Evolutionary conservation across 129 eudicot genomes (phyloP), one percentile per base, ranked within the genome.

Genomic region (Artemisia argyi): DNA sequence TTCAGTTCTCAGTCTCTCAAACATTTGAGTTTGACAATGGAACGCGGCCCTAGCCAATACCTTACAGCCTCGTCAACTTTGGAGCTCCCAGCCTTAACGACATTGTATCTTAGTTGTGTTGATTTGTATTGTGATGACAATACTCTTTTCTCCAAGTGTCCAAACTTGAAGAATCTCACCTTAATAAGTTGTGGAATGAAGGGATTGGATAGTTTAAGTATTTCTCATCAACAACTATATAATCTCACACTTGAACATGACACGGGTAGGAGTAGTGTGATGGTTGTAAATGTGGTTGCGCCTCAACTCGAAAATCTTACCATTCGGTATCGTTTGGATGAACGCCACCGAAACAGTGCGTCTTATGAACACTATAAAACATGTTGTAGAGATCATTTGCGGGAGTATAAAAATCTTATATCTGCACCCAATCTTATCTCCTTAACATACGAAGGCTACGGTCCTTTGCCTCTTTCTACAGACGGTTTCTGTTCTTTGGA

Each of bases 161-260:
- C 49, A 28, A 62, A 48, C 49, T 62, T 73, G 78, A 63, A 19
- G 71, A 62, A 50, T 61, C 78, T 73, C 69, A 50, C 77, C 17
- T 39, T 73, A 15, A 26, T 4, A 2, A 7, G 10, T 8, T 73
- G 77, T 47, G 7, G 11, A 26, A 48, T 15, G 8, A 13, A 4
- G 72, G 72, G 72, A 48, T 67, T 8, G 1, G 9, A 22, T 10
- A 22, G 8, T 67, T 67, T 67, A 15, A 63, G 16, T 5, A 16
- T 60, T 13, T 42, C 16, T 71, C 65, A 55, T 55, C 55, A 5
- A 11, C 54, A 32, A 35, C 55, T 71, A 19, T 35, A 44, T 18
- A 56, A 71, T 55, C 75, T 71, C 54, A 32, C 65, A 5, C 12
- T 71, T 71, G 9, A 35, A 11, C 1, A 52, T 15, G 57, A 32